Conservation (phyloP, 2,329 filamentous ascomycete species). For the Fusarium verrucosum region DNA sequence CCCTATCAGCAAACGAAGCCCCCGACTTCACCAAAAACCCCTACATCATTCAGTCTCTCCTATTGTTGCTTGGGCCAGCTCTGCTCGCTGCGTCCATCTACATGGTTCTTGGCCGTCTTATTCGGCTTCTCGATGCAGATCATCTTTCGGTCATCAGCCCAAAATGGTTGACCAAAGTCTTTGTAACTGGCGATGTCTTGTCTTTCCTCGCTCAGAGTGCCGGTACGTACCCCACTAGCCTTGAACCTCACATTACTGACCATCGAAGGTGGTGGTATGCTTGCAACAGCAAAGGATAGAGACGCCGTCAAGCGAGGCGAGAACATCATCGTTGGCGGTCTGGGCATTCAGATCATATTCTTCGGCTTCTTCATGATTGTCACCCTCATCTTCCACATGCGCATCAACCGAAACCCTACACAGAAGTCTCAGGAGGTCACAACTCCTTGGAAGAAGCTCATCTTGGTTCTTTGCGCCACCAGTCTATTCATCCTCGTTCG, state of each 20-base stretch:
- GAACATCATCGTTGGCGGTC: slow-evolving; percentile 61
- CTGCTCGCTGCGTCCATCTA: slow-evolving; percentile 59
- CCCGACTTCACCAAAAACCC: slow-evolving; percentile 49
- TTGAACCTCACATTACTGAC: neutral
- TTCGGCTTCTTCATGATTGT: slow-evolving; percentile 63
- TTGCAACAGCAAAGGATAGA: slow-evolving; percentile 42
- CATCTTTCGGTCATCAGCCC: slow-evolving; percentile 53
- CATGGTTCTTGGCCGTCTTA: slow-evolving; percentile 57
- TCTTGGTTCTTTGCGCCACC: slow-evolving; percentile 41
- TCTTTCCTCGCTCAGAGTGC: slow-evolving; percentile 52
- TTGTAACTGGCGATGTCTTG: slow-evolving; percentile 60
- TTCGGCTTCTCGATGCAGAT: slow-evolving; percentile 51
- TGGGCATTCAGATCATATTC: slow-evolving; percentile 64
- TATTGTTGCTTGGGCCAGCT: slow-evolving; percentile 52
- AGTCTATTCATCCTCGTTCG: slow-evolving; percentile 53
- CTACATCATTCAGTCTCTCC: slow-evolving; percentile 54
- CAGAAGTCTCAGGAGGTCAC: slow-evolving; percentile 29
- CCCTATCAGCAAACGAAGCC: slow-evolving; percentile 54
- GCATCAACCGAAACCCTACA: slow-evolving; percentile 37
- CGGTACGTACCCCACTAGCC: slow-evolving; percentile 24
- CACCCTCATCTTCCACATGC: slow-evolving; percentile 57
- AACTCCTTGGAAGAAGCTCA: slow-evolving; percentile 47
- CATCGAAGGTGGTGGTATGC: slow-evolving; percentile 38
- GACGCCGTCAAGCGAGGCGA: slow-evolving; percentile 50
- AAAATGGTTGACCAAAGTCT: slow-evolving; percentile 60